These are phyloP conservation scores for Ophiostoma tasmaniense DNA, from an alignment of 2,329 filamentous ascomycete species.

Conservation along the genomic window DNA sequence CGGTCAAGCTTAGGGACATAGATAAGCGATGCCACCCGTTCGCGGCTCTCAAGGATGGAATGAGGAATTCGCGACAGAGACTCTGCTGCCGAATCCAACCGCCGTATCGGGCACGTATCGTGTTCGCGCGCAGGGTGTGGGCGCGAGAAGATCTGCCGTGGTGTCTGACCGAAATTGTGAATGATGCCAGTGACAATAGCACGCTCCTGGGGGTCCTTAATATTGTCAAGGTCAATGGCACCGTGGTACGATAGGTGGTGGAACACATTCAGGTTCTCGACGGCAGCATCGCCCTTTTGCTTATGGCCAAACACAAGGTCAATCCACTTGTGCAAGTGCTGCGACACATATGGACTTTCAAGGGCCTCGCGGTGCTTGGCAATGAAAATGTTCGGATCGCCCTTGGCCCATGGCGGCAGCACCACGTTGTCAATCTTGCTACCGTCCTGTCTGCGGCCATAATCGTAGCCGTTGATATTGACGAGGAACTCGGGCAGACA, in stretches of 20 bases:
- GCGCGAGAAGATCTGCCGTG: constrained; percentile 83
- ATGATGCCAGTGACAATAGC: constrained; percentile 90
- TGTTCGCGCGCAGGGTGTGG: constrained; percentile 72
- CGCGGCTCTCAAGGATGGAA: constrained; percentile 65
- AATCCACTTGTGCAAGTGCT: constrained; percentile 88
- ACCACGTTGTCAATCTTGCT: constrained; percentile 76
- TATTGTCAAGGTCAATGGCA: constrained; percentile 83
- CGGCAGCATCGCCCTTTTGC: constrained; percentile 83
- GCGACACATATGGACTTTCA: constrained; percentile 86
- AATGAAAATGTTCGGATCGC: constrained; percentile 91
- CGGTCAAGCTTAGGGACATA: constrained; percentile 75
- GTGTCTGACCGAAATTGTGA: constrained; percentile 97
- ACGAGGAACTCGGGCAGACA: constrained; percentile 89
- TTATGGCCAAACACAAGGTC: constrained; percentile 92
- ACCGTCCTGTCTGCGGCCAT: constrained; percentile 73
- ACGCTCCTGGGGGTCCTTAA: constrained; percentile 78
- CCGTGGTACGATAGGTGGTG: constrained; percentile 93
- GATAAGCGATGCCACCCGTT: constrained; percentile 69
- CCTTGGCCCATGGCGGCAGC: constrained; percentile 94
- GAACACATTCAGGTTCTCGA: constrained; percentile 91
- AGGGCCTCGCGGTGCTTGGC: constrained; percentile 91
- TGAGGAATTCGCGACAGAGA: constrained; percentile 70
- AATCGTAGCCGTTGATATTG: constrained; percentile 93
- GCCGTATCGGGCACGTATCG: constrained; percentile 51
- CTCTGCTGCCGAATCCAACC: constrained; percentile 70